These are phyloP conservation scores for Mycena vulgaris DNA, from an alignment of 768 basidiomycete genomes.

Conservation along the genomic window DNA sequence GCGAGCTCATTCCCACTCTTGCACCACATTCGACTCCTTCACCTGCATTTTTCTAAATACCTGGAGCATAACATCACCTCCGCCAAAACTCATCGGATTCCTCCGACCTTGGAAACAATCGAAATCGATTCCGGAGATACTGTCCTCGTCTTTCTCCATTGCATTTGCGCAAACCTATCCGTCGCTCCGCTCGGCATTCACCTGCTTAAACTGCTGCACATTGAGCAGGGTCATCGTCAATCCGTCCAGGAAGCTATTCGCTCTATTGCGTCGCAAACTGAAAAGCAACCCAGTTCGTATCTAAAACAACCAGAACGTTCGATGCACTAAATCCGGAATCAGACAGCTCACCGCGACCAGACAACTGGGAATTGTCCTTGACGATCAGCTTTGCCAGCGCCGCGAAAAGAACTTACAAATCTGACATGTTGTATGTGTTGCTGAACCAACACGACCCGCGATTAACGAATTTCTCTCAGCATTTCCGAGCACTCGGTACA, in stretches of 20 bases:
- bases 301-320: neutral
- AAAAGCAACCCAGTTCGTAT: neutral
- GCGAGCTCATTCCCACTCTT: conserved; percentile 11
- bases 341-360: too few relatives aligned
- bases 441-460: too few relatives aligned
- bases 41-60: conserved; percentile 23
- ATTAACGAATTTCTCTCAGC: too few relatives aligned
- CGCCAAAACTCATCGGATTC: conserved; percentile 4
- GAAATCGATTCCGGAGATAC: conserved; percentile 31
- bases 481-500: neutral
- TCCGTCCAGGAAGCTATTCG: conserved; percentile 20
- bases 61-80: conserved; percentile 28
- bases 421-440: too few relatives aligned
- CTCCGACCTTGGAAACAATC: conserved; percentile 13
- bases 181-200: neutral
- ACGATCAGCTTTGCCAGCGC: too few relatives aligned
- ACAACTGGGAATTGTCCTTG: too few relatives aligned
- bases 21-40: conserved; percentile 15
- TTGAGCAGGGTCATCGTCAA: neutral
- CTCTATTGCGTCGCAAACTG: neutral
- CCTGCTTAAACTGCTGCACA: conserved; percentile 11
- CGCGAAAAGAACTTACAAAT: too few relatives aligned
- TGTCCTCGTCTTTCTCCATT: conserved; percentile 20
- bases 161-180: conserved; percentile 10
- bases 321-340: too few relatives aligned